Evolutionary conservation across 495 filamentous ascomycete species (phyloP).

Genomic region (Aspergillus panamensis): DNA sequence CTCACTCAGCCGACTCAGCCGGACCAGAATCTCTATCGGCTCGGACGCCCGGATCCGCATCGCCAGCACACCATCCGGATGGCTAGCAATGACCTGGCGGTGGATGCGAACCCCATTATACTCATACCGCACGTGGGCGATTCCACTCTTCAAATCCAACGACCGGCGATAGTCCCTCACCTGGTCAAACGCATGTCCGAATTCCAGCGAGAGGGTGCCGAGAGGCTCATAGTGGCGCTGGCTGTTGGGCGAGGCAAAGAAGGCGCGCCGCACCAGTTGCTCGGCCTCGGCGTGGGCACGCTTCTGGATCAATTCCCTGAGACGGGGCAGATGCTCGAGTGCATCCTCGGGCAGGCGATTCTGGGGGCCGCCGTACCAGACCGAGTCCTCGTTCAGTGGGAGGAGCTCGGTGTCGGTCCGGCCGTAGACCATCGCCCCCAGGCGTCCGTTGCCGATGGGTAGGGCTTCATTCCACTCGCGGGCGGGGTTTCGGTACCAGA

Average conservation of each 20-base stretch:
- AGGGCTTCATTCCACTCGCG: constrained; percentile 28
- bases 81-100: constrained; percentile 38
- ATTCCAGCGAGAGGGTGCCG: constrained; percentile 43
- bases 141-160: constrained; percentile 40
- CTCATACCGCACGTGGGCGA: constrained; percentile 37
- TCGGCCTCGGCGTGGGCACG: constrained; percentile 43
- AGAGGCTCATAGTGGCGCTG: constrained; percentile 49
- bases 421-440: constrained; percentile 51
- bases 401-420: constrained; percentile 43
- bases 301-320: constrained; percentile 40
- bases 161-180: constrained; percentile 41
- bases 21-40: constrained; percentile 25
- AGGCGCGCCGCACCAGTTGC: constrained; percentile 34
- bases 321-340: constrained; percentile 28
- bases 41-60: constrained; percentile 35
- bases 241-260: constrained; percentile 43
- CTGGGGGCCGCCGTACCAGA: constrained; percentile 50
- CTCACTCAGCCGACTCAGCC: constrained; percentile 33
- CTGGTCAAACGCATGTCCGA: constrained; percentile 33
- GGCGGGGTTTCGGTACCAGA: constrained; percentile 34
- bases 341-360: constrained; percentile 43
- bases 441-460: constrained; percentile 51
- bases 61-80: constrained; percentile 42
- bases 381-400: constrained; percentile 51
- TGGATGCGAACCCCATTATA: constrained; percentile 28